A percentile compares a stretch with the other conserved stretches of the same genome.
These are phyloP conservation scores for Penicillium turbatum DNA, from an alignment of 495 filamentous ascomycete species.

Conservation along the genomic window DNA sequence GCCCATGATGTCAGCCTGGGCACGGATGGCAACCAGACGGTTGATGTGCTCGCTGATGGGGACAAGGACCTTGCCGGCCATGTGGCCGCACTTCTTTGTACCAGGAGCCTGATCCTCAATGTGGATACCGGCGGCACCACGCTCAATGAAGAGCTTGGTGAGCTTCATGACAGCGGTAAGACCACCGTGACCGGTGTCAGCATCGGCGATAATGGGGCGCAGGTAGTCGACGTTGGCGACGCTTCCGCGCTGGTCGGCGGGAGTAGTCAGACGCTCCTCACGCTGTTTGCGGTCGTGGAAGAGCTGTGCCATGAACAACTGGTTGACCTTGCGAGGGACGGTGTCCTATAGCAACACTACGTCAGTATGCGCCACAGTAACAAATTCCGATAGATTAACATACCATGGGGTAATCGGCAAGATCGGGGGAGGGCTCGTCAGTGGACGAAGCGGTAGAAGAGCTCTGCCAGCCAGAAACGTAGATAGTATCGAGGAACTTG, in stretches of 20 bases:
- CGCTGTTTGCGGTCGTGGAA: slow-evolving; percentile 99
- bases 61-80: slow-evolving; percentile 98
- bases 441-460: slow-evolving; percentile 91
- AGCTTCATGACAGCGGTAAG: slow-evolving; percentile 98
- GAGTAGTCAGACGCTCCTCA: slow-evolving; percentile 81
- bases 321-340: slow-evolving; percentile 95
- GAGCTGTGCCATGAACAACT: slow-evolving; percentile 95
- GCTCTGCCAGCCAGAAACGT: slow-evolving; percentile 98
- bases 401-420: slow-evolving; percentile 97
- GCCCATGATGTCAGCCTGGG: slow-evolving; percentile 98
- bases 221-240: slow-evolving; percentile 89
- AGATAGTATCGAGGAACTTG: slow-evolving; percentile 97
- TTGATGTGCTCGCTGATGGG: slow-evolving; percentile 99
- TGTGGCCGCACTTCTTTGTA: slow-evolving; percentile 99
- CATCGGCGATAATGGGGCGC: slow-evolving; percentile 93
- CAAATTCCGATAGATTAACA: slow-evolving; percentile 19
- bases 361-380: background rate
- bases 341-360: slow-evolving; percentile 62
- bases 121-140: slow-evolving; percentile 95
- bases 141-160: slow-evolving; percentile 95
- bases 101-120: slow-evolving; percentile 98
- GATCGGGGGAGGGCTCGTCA: slow-evolving; percentile 94
- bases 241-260: slow-evolving; percentile 65
- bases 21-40: slow-evolving; percentile 91
- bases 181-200: slow-evolving; percentile 95